Evolutionary conservation across 176 grass and related monocot species (phyloP).

Genomic region (Avena atlantica): DNA sequence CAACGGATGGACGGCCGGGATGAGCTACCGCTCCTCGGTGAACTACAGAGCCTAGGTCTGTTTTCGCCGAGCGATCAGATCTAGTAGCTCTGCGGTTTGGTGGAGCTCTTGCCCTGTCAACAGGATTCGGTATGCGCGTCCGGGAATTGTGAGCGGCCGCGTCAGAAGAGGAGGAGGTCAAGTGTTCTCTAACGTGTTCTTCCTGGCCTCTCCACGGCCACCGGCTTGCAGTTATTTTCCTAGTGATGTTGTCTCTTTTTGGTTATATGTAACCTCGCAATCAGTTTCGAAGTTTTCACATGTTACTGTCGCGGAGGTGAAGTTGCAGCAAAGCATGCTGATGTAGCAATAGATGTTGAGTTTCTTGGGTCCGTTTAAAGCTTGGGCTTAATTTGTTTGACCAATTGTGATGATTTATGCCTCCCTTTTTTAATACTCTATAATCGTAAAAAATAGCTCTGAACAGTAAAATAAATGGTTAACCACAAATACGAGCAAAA

Average conservation of each 20-base stretch:
- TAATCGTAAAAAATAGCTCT: too few relatives aligned
- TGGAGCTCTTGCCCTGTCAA: background rate
- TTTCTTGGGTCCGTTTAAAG: background rate
- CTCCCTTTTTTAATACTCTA: background rate
- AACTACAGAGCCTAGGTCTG: slow-evolving; percentile 46
- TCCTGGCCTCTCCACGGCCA: background rate
- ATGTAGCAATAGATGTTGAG: background rate
- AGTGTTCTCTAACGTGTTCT: background rate
- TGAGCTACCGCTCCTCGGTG: background rate
- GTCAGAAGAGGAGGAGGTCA: slow-evolving; percentile 43
- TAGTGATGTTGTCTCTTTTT: slow-evolving; percentile 2
- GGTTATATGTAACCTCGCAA: background rate
- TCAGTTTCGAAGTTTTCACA: background rate
- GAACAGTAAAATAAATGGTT: too few relatives aligned
- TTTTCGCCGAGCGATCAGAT: background rate
- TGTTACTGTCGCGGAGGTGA: background rate
- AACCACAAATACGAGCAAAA: too few relatives aligned
- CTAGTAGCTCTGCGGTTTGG: slow-evolving; percentile 1
- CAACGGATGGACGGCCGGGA: slow-evolving; percentile 49
- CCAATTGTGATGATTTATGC: background rate
- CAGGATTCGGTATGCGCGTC: slow-evolving; percentile 32
- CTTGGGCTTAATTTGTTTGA: background rate
- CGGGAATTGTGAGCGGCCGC: slow-evolving; percentile 44
- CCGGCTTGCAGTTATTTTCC: slow-evolving; percentile 3
- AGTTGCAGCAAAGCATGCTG: background rate